Conservation (phyloP, 177 flowering plant species). For the Vitis hybrid region DNA sequence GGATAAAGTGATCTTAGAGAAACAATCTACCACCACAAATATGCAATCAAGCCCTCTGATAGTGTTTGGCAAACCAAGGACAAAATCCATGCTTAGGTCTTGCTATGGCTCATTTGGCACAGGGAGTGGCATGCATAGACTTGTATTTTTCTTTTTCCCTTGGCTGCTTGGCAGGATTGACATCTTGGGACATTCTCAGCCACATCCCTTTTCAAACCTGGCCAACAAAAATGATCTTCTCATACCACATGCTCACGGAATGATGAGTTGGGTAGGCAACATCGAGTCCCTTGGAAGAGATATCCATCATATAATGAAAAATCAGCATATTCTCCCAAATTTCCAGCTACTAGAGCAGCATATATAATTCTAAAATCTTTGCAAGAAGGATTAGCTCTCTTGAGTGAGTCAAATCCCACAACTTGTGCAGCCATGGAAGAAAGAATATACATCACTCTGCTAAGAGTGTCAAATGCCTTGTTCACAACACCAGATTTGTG, state of each 20-base stretch:
- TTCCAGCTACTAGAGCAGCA: not conserved
- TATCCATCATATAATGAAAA: conserved; percentile 4
- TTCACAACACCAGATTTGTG: too few species aligned
- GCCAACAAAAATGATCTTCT: conserved; percentile 4
- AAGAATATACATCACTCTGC: too few species aligned
- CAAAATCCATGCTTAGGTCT: conserved; percentile 20
- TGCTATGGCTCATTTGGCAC: conserved; percentile 4
- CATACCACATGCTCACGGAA: not conserved
- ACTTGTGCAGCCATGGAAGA: not conserved
- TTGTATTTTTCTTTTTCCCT: conserved; percentile 8
- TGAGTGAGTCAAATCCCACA: not conserved
- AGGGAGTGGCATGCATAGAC: conserved; percentile 12
- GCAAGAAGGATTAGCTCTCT: too few species aligned
- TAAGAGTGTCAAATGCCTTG: too few species aligned
- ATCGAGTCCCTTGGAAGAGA: not conserved
- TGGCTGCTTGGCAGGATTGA: not conserved
- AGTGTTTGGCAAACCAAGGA: conserved; percentile 9
- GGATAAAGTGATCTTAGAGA: conserved; percentile 23
- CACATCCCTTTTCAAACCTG: not conserved
- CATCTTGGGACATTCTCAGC: not conserved
- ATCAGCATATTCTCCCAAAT: not conserved
- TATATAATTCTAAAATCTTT: not conserved
- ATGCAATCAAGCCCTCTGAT: conserved; percentile 6
- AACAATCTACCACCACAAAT: conserved; percentile 20
- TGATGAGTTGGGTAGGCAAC: conserved; percentile 5